Evolutionary conservation across 306 rosid genomes (phyloP), one percentile per base, ranked within the genome.

Genomic region (Mimosa bimucronata): DNA sequence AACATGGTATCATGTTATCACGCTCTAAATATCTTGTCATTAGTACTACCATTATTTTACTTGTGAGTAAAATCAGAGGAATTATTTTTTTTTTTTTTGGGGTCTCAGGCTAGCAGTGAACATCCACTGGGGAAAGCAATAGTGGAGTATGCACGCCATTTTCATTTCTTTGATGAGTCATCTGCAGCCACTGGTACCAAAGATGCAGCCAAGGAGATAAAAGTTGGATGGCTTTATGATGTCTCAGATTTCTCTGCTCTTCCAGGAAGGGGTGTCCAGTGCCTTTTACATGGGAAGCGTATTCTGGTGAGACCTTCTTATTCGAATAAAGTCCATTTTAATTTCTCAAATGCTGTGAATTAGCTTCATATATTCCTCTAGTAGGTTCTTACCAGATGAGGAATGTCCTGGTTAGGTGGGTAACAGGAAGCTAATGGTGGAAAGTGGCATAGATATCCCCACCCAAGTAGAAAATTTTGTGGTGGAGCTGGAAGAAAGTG

Each of bases 51-150:
- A 29, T 48, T 30, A 25, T 50, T 48, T 72, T 28, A 29, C 62
- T 46, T 18, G 60, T 2, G 75, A 60, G 46, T 10, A 3, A 37
- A 38, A 23, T 10, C 8, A 30, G 61, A 34, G 15, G 38, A 45
- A 44, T 45, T 1, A 31, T 60, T 31, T 60, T 31, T 81, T 7
- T 31, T 18, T 29, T 57, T 50, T 28, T 65, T 42, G 19, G 67
- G 72, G 85, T 44, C 61, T 81, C 79, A 91, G 95, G 91, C 85
- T 84, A 89, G 92, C 81, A 91, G 95, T 67, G 95, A 91, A 75
- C 95, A 91, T 71, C 95, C 95, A 8, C 52, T 91, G 74, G 95
- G 81, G 40, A 91, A 89, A 82, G 95, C 95, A 67, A 87, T 91
- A 76, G 89, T 91, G 18, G 89, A 85, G 37, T 86, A 91, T 72